Base-by-base conservation (phyloP, 495 filamentous ascomycete genomes). In the Chaetomium tenue region DNA sequence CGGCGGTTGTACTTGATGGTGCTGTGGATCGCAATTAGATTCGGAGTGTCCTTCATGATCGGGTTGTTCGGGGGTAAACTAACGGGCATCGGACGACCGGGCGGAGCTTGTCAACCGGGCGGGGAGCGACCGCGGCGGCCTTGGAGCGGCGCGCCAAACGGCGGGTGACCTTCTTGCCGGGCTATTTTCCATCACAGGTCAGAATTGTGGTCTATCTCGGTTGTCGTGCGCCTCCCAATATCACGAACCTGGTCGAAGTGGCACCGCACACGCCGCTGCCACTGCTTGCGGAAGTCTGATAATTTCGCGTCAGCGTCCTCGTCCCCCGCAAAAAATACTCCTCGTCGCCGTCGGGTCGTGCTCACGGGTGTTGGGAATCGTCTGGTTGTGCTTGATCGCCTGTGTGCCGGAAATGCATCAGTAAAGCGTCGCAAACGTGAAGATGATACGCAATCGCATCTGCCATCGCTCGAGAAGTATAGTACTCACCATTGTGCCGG, bases 331-430 rank as follows among this genome's bases (percentile, higher is more conserved):
- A 5, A 12, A 28, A 20, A 16, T 22, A 23, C 39, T 55, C 37
- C 66, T 70, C 59, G 65, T 60, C 54, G 64, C 60, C 30, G 60
- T 67, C 50, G 70, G 65, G 58, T 58, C 59, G 64, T 74, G 83
- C 90, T 82, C 84, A 95, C 91, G 94, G 87, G 94, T 96, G 88
- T 95, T 88, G 76, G 87, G 93, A 82, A 98, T 89, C 86, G 94
- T 89, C 87, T 98, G 92, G 82, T 98, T 98, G 88, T 97, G 93
- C 86, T 96, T 96, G 90, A 98, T 97, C 85, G 94, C 89, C 90
- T 75, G 66, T 46, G 56, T 4, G 22, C 48, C 37, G 25, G 55
- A 64, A 52, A 57, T 46, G 39, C 61, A 65, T 73, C 66, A 71
- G 71, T 28, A 68, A 65, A 40, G 8, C n/a, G 26, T 37, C 12